phyloP scores from a whole-genome alignment of 1,284 basidiomycete species.

The Malassezia pachydermatis region DNA sequence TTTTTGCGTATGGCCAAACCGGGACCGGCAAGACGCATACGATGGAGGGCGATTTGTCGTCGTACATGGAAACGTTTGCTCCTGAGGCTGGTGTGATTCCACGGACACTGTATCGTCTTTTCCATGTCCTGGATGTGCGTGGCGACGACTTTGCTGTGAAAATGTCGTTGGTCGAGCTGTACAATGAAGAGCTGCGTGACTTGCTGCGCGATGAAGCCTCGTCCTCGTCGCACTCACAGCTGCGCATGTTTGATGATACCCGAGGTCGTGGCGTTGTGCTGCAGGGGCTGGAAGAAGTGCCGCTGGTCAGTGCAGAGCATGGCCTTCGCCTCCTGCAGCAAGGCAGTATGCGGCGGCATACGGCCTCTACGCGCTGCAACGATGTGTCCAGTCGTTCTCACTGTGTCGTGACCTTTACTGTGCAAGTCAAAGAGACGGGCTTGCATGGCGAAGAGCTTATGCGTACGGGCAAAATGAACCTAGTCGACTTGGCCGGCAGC shows the following conservation, averaged over 20 bases:
- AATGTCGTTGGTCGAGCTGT: conserved; percentile 90
- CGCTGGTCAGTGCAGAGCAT: conserved; percentile 71
- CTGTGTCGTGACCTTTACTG: conserved; percentile 92
- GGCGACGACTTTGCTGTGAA: conserved; percentile 75
- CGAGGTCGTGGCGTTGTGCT: conserved; percentile 67
- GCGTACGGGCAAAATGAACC: conserved; percentile 86
- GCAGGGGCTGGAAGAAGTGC: conserved; percentile 83
- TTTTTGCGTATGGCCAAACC: conserved; percentile 98
- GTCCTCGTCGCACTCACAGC: conserved; percentile 52
- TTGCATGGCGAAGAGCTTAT: conserved; percentile 69
- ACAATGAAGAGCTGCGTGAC: conserved; percentile 82
- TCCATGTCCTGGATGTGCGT: conserved; percentile 69
- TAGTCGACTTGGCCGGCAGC: conserved; percentile 92
- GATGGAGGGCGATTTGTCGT: conserved; percentile 47
- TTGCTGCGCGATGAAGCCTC: conserved; percentile 55
- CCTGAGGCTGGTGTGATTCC: conserved; percentile 91
- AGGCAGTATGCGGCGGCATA: conserved; percentile 81
- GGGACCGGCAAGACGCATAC: conserved; percentile 87
- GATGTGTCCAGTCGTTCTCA: conserved; percentile 94
- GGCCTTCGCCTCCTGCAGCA: conserved; percentile 75
- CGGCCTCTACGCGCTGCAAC: conserved; percentile 95
- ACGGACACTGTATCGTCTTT: conserved; percentile 84
- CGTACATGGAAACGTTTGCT: conserved; percentile 67
- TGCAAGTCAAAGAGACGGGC: conserved; percentile 78
- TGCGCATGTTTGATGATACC: conserved; percentile 73